Base-by-base conservation (phyloP, 1,139 yeast genomes). In the Yamadazyma spencermartinsiae region DNA sequence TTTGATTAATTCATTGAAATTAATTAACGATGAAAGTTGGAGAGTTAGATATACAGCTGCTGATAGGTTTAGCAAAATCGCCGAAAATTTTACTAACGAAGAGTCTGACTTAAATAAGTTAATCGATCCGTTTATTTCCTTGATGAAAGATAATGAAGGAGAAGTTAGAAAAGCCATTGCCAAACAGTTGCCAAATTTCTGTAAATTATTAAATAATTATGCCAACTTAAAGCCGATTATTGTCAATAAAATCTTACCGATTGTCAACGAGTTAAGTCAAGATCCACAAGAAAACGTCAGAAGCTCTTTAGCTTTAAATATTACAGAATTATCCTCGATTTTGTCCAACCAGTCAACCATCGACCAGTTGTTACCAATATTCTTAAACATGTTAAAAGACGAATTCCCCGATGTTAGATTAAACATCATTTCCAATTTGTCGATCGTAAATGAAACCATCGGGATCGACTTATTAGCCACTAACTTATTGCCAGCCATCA, bases 21-120 rank as follows among this genome's bases (percentile, higher is more conserved):
- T 94, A 49, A 82, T 87, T 46, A 77, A 74, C 48, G 98, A 94
- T 65, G 90, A 88, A 63, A 86, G 95, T 55, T 94, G 99, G 99
- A 83, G 98, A 62, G 98, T 94, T 40, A 80, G 98, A 55, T 94
- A 92, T 65, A 89, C 95, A 79, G 95, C 96, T 19, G 97, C 98
- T 19, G 97, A 90, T 60, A 77, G 89, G 55, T 90, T 88, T 57
- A 86, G 82, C 52, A 72, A 74, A 48, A 76, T 94, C 45, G 88
- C 95, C 3, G 57, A 67, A 19, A 82, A 82, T 50, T 83, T 90
- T 56, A 73, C 74, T 50, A 63, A 68, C 40, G 72, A 72, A 35
- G 79, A 73, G 43, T 65, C 71, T 35, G 80, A 80, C 40, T 61
- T 72, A 45, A 65, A 68, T 45, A 75, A 69, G 62, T 78, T 82